These are phyloP conservation scores for Nepenthes alata DNA, from an alignment of 179 eudicot genomes.

Conservation along the genomic window DNA sequence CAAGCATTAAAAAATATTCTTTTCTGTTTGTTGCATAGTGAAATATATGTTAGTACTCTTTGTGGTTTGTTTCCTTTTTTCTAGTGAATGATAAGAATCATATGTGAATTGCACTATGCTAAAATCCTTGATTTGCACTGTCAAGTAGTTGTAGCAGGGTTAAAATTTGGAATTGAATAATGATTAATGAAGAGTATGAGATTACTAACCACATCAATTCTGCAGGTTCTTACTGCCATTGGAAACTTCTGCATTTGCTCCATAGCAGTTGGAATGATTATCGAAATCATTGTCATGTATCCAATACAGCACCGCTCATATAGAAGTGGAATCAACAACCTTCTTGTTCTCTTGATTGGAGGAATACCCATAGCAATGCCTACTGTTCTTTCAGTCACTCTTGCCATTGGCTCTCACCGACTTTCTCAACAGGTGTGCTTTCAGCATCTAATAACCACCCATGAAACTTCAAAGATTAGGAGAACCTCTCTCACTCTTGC, in stretches of 20 bases:
- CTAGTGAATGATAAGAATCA: too few relatives aligned
- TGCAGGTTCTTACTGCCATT: slow-evolving; percentile 58
- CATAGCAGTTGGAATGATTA: slow-evolving; percentile 55
- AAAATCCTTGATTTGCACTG: too few relatives aligned
- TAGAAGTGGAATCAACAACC: slow-evolving; percentile 60
- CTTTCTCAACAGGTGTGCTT: slow-evolving; percentile 54
- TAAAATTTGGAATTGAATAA: too few relatives aligned
- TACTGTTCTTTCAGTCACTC: slow-evolving; percentile 63
- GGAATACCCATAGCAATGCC: slow-evolving; percentile 86
- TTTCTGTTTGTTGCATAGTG: too few relatives aligned
- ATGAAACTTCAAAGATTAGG: not conserved
- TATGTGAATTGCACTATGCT: too few relatives aligned
- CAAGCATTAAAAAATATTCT: too few relatives aligned
- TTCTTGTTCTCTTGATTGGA: slow-evolving; percentile 65
- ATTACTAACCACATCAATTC: not conserved
- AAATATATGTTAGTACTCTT: too few relatives aligned
- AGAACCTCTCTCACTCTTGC: too few relatives aligned
- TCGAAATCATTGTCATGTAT: slow-evolving; percentile 60
- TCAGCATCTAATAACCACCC: not conserved
- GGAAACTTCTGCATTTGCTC: slow-evolving; percentile 72
- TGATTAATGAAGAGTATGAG: not conserved
- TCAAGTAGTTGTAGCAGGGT: too few relatives aligned
- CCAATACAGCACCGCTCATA: slow-evolving; percentile 46
- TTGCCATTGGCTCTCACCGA: slow-evolving; percentile 66
- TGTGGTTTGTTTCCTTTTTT: too few relatives aligned